Evolutionary conservation across 2,329 filamentous ascomycete species (phyloP).

Genomic region (Periglandula ipomoeae): DNA sequence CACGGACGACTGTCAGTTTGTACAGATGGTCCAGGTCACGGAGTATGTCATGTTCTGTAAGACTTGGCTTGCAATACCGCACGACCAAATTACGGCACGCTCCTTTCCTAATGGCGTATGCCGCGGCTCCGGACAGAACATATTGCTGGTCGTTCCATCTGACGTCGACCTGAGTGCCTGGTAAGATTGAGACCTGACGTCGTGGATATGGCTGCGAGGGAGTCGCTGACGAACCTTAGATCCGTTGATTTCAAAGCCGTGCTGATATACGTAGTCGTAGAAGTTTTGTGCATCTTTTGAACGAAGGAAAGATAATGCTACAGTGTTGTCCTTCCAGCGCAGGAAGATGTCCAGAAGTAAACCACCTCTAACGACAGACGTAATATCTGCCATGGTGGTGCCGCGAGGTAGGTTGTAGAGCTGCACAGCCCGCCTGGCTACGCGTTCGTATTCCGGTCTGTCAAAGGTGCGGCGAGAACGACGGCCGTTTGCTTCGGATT

Average conservation of each 20-base stretch:
- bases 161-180: slow-evolving; percentile 48
- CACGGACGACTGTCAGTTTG: slow-evolving; percentile 60
- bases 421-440: slow-evolving; percentile 47
- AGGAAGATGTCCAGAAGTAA: slow-evolving; percentile 60
- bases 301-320: slow-evolving; percentile 61
- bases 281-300: slow-evolving; percentile 55
- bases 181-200: background rate
- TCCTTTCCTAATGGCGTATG: slow-evolving; percentile 53
- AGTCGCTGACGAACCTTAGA: slow-evolving; percentile 38
- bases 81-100: slow-evolving; percentile 69
- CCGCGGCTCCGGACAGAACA: slow-evolving; percentile 51
- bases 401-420: slow-evolving; percentile 53
- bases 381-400: slow-evolving; percentile 57
- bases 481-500: background rate
- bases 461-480: background rate
- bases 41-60: slow-evolving; percentile 57
- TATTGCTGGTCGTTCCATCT: slow-evolving; percentile 66
- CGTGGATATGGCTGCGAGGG: background rate
- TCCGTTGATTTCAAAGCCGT: slow-evolving; percentile 59
- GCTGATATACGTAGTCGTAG: slow-evolving; percentile 50
- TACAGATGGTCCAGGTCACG: slow-evolving; percentile 76
- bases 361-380: slow-evolving; percentile 58
- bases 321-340: slow-evolving; percentile 47
- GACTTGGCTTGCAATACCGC: slow-evolving; percentile 42
- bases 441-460: slow-evolving; percentile 17